Percentiles rank a stretch among this genome's conserved stretches.
These are phyloP conservation scores for Phytophthora megakarya DNA, from an alignment of 352 stramenopile species.

Conservation along the genomic window DNA sequence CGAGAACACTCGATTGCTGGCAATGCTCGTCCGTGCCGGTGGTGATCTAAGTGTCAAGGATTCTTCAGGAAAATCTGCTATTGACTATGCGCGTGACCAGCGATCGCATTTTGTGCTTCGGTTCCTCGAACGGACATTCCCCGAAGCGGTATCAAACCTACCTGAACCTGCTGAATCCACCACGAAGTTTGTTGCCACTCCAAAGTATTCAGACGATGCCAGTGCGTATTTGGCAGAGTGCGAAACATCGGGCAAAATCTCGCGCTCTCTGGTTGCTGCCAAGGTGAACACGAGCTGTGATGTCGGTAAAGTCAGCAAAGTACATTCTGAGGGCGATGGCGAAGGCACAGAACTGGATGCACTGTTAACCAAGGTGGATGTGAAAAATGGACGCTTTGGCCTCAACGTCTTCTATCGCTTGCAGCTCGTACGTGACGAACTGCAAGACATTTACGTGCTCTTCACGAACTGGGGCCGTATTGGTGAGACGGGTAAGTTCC, in stretches of 20 bases:
- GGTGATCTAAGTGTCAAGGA: slow-evolving; percentile 46
- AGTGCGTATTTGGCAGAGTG: slow-evolving; percentile 54
- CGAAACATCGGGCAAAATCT: slow-evolving; percentile 61
- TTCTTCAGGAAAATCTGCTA: slow-evolving; percentile 36
- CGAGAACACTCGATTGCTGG: slow-evolving; percentile 61
- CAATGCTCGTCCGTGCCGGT: slow-evolving; percentile 51
- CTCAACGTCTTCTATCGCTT: slow-evolving; percentile 81
- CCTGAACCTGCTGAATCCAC: slow-evolving; percentile 20
- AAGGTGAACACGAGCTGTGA: slow-evolving; percentile 63
- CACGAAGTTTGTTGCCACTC: slow-evolving; percentile 35
- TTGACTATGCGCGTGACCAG: slow-evolving; percentile 66
- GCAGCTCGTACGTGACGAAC: slow-evolving; percentile 71
- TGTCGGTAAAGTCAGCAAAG: slow-evolving; percentile 55
- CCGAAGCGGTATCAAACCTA: slow-evolving; percentile 25
- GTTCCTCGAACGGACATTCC: slow-evolving; percentile 47
- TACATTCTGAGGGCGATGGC: slow-evolving; percentile 36
- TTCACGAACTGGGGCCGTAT: slow-evolving; percentile 87
- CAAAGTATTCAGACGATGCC: slow-evolving; percentile 56
- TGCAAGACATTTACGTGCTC: slow-evolving; percentile 72
- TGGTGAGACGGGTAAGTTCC: slow-evolving; percentile 74
- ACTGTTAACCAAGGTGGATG: slow-evolving; percentile 76
- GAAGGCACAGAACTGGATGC: slow-evolving; percentile 57
- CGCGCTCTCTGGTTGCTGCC: slow-evolving; percentile 44
- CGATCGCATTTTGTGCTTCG: slow-evolving; percentile 60
- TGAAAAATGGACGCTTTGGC: slow-evolving; percentile 70